Evolutionary conservation across 225 moss, liverwort and hornwort species (phyloP), one percentile per base, ranked within the genome.

Genomic region (Bryum argenteum): DNA sequence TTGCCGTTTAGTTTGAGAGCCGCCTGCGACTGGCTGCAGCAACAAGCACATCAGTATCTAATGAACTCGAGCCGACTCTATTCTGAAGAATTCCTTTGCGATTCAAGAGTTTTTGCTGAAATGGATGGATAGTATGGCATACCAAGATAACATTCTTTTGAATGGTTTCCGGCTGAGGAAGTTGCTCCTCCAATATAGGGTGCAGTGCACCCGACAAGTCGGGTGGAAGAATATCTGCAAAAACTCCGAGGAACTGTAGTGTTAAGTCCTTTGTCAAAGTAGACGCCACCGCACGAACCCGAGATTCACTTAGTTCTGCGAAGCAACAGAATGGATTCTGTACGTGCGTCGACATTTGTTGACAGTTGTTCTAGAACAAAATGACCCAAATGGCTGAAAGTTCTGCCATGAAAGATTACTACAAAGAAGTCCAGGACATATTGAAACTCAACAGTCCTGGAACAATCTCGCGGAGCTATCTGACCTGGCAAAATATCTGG

Each of bases 111-210:
- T 69, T 56, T 52, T 48, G 15, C 55, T 37, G 60, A 43, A 60
- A 69, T 56, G 48, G 61, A 77, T 67, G 42, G 53, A 58, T 41
- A 65, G 23, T 20, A n/a, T 42, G 37, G 45, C 80, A 78, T 57
- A 77, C 75, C 72, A 78, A 40, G 41, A 51, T 33, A 52, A 62
- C 66, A 15, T 70, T 80, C 15, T 71, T 65, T 2, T 54, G 66
- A 70, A 69, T 70, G 67, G 37, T 74, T 62, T 73, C 83, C 11
- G 70, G 75, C 50, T 73, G 83, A 19, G 80, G 75, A 58, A 70
- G 63, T 63, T 80, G 75, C 70, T 87, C 86, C 62, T 83, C 83
- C 54, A 83, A 70, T 57, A 87, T 87, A 58, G 86, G 83, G 50
- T 81, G 78, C 54, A 87, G 69, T 22, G 72, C 41, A 37, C 73